phyloP scores from a whole-genome alignment of 768 basidiomycete species.

The Pleurotus citrinopileatus region DNA sequence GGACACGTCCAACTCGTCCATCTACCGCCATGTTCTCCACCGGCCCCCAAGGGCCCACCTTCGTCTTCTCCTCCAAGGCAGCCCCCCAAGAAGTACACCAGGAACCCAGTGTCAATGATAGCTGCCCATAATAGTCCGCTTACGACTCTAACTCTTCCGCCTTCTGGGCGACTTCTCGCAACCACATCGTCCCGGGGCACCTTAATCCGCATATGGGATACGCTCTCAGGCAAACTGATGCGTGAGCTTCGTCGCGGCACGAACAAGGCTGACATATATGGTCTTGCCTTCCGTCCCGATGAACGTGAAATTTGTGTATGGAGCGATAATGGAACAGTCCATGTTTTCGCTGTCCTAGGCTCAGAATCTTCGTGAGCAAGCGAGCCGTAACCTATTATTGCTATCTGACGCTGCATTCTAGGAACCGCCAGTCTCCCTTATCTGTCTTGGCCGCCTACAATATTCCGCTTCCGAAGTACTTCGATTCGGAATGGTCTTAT shows the following conservation, averaged over 20 bases:
- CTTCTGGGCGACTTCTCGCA: slow-evolving; percentile 76
- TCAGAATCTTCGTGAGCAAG: slow-evolving; percentile 63
- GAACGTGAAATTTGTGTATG: slow-evolving; percentile 87
- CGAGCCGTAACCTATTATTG: background rate
- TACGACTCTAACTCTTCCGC: slow-evolving; percentile 72
- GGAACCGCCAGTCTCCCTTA: slow-evolving; percentile 83
- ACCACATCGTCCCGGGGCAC: slow-evolving; percentile 85
- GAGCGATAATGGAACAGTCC: slow-evolving; percentile 95
- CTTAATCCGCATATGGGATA: slow-evolving; percentile 85
- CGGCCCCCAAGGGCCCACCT: slow-evolving; percentile 55
- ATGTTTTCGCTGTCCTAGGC: slow-evolving; percentile 75
- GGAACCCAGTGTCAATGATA: slow-evolving; percentile 76
- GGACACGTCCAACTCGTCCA: slow-evolving; percentile 89
- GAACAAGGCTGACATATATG: slow-evolving; percentile 90
- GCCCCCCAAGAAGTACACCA: slow-evolving; percentile 54
- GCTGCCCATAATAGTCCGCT: slow-evolving; percentile 80
- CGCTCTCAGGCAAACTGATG: slow-evolving; percentile 65
- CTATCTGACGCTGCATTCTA: slow-evolving; percentile 23
- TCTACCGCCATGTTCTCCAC: slow-evolving; percentile 73
- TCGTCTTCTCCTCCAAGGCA: slow-evolving; percentile 48
- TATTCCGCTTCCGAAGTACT: slow-evolving; percentile 84
- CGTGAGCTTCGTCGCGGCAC: slow-evolving; percentile 82
- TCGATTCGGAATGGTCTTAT: slow-evolving; percentile 96
- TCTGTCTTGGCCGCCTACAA: slow-evolving; percentile 72
- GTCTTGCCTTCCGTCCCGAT: slow-evolving; percentile 83